These are phyloP conservation scores for Cercospora sp. DNA, from an alignment of 2,329 filamentous ascomycete species.

Conservation along the genomic window DNA sequence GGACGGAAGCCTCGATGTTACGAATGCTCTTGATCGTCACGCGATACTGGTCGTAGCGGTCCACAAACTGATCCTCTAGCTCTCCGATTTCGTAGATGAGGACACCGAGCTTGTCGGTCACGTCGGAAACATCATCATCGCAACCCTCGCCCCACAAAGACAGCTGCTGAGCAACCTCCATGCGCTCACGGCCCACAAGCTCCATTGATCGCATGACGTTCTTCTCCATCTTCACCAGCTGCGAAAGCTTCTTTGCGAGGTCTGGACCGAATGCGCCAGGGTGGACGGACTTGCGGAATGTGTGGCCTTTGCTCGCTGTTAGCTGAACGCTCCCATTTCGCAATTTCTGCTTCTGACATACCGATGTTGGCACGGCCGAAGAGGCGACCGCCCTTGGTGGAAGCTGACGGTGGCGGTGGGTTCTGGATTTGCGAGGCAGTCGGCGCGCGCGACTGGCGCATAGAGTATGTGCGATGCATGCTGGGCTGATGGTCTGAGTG, in stretches of 20 bases:
- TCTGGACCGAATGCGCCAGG: constrained; percentile 81
- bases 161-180: constrained; percentile 99
- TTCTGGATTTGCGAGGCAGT: constrained; percentile 91
- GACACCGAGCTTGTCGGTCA: constrained; percentile 97
- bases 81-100: constrained; percentile 98
- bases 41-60: constrained; percentile 98
- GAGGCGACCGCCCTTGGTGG: constrained; percentile 85
- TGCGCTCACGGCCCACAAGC: constrained; percentile 88
- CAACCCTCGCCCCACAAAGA: constrained; percentile 95
- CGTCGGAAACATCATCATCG: constrained; percentile 97
- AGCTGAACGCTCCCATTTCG: background rate
- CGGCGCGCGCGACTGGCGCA: constrained; percentile 94
- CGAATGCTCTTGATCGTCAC: constrained; percentile 99
- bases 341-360: constrained; percentile 51
- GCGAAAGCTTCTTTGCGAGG: constrained; percentile 93
- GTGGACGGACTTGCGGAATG: constrained; percentile 66
- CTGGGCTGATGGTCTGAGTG: constrained; percentile 26
- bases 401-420: constrained; percentile 86
- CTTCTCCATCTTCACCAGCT: constrained; percentile 99
- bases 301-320: constrained; percentile 56
- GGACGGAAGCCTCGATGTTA: constrained; percentile 97
- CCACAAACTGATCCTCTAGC: constrained; percentile 96
- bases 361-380: constrained; percentile 85
- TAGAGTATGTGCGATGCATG: constrained; percentile 99
- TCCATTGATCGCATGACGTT: constrained; percentile 99